These are phyloP conservation scores for Auricularia heimuer DNA, from an alignment of 768 basidiomycete species.

Conservation along the genomic window DNA sequence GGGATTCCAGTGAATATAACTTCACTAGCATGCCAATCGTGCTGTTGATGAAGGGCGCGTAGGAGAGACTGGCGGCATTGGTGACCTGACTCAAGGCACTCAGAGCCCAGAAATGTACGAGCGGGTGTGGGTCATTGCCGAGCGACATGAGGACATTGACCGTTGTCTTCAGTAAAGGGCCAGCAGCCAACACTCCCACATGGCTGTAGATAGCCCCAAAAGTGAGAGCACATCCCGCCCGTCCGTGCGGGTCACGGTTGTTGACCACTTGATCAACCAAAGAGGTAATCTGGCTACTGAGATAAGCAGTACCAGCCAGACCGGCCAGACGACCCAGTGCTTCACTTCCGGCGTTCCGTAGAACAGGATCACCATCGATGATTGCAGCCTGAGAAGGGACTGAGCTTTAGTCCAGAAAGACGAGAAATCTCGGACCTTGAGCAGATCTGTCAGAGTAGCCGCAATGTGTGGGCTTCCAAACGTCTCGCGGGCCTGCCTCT, in stretches of 20 bases:
- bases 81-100: slow-evolving; percentile 79
- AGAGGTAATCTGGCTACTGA: slow-evolving; percentile 79
- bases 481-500: slow-evolving; percentile 52
- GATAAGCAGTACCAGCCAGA: slow-evolving; percentile 71
- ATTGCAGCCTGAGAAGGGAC: slow-evolving; percentile 51
- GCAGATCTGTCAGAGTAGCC: slow-evolving; percentile 50
- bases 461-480: slow-evolving; percentile 60
- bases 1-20: slow-evolving; percentile 79
- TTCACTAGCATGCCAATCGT: slow-evolving; percentile 88
- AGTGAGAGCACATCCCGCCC: slow-evolving; percentile 88
- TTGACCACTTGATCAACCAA: slow-evolving; percentile 89
- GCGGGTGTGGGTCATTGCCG: slow-evolving; percentile 90
- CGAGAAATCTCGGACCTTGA: slow-evolving; percentile 48
- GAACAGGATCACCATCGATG: slow-evolving; percentile 64
- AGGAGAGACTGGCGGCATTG: slow-evolving; percentile 84
- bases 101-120: slow-evolving; percentile 91
- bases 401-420: slow-evolving; percentile 1
- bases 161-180: slow-evolving; percentile 88
- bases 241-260: slow-evolving; percentile 84
- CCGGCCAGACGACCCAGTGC: slow-evolving; percentile 80
- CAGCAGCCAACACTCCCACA: slow-evolving; percentile 91
- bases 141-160: slow-evolving; percentile 93
- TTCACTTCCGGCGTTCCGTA: slow-evolving; percentile 77
- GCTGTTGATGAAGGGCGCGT: slow-evolving; percentile 77
- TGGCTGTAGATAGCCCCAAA: slow-evolving; percentile 87